These are phyloP conservation scores for Galium porrigens DNA, from an alignment of 305 asterid genomes.

Conservation along the genomic window DNA sequence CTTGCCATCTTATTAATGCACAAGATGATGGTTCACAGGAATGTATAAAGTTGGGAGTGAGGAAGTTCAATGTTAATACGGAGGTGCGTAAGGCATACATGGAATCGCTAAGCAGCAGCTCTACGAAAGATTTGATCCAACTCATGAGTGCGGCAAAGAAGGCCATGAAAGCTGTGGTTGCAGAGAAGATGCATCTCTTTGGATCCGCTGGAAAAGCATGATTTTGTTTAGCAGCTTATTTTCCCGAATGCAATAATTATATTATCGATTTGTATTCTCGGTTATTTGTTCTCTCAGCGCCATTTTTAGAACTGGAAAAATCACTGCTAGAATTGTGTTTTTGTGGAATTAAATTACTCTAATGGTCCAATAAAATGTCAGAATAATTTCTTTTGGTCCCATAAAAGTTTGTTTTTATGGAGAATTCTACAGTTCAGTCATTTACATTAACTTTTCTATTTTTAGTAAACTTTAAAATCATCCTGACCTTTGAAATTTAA, in stretches of 20 bases:
- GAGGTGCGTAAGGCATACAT: constrained; percentile 83
- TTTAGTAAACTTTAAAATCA: no score
- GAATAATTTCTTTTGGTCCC: no score
- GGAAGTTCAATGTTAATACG: constrained; percentile 87
- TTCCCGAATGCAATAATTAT: background rate
- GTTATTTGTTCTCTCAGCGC: background rate
- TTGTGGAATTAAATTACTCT: no score
- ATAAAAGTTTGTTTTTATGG: no score
- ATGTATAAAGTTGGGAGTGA: constrained; percentile 61
- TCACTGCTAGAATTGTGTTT: no score
- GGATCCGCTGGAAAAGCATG: constrained; percentile 83
- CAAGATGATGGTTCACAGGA: constrained; percentile 32
- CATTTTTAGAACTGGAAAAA: background rate
- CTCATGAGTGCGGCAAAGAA: constrained; percentile 66
- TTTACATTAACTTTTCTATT: no score
- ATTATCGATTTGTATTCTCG: background rate
- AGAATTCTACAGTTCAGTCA: no score
- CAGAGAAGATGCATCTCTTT: constrained; percentile 77
- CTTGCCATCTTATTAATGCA: background rate
- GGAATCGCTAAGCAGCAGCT: constrained; percentile 38
- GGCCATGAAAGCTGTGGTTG: constrained; percentile 77
- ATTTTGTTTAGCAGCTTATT: background rate
- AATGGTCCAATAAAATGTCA: no score
- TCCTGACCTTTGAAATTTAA: no score
- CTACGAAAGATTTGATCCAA: constrained; percentile 51